These are phyloP conservation scores for Dichomitus squalens DNA, from an alignment of 1,284 basidiomycete species.

Conservation along the genomic window DNA sequence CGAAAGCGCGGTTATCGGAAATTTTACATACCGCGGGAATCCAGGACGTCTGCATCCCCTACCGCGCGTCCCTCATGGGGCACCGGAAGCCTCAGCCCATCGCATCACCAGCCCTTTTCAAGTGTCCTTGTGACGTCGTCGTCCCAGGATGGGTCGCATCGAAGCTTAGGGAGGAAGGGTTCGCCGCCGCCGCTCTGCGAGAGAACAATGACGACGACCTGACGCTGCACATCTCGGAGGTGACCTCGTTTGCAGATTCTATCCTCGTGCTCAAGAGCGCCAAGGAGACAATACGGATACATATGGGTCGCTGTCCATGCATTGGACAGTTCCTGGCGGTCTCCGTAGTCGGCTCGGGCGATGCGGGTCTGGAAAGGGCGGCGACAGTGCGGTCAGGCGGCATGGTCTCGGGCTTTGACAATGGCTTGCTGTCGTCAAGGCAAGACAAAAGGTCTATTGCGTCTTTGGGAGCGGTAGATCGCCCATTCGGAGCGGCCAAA, in stretches of 20 bases:
- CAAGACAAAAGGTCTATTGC: neutral
- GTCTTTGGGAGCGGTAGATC: neutral
- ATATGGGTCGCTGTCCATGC: constrained; percentile 16
- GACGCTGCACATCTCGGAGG: constrained; percentile 6
- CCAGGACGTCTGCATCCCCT: constrained; percentile 16
- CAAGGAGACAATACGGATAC: constrained; percentile 11
- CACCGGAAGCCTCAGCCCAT: neutral
- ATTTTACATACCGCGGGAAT: neutral
- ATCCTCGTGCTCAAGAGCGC: constrained; percentile 8
- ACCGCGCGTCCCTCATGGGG: constrained; percentile 1
- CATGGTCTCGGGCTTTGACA: neutral
- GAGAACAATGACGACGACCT: neutral
- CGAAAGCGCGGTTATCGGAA: neutral
- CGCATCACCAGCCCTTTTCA: constrained; percentile 4
- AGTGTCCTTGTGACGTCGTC: constrained; percentile 17
- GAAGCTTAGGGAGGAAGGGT: constrained; percentile 4
- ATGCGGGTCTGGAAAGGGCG: neutral
- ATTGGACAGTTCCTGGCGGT: constrained; percentile 14
- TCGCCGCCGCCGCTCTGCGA: neutral
- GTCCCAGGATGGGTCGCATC: constrained; percentile 11
- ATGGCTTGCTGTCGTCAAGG: neutral
- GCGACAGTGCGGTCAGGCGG: neutral
- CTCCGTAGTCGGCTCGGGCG: constrained; percentile 6
- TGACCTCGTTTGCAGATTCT: neutral
- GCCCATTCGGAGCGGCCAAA: neutral